Base-by-base conservation (phyloP, 345 rosid species). In the Geranium brycei region DNA sequence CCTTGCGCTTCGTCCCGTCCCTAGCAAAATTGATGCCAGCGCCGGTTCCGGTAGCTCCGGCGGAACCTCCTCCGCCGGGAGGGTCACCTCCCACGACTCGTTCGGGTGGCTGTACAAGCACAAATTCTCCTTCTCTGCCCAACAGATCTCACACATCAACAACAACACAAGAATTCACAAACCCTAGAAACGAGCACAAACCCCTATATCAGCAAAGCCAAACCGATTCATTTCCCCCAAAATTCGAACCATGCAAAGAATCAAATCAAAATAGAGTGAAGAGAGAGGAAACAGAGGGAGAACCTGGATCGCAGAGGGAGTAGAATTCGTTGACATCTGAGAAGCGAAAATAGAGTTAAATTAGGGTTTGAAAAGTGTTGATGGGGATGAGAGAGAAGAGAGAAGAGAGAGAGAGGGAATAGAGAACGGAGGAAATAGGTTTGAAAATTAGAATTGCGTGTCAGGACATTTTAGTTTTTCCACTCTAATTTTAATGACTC, bases 21-120 rank as follows among this genome's bases (percentile, higher is more conserved):
- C 99, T 82, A 0, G 96, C 95, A 64, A 88, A 93, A 79, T 88
- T 93, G 72, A 93, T 93, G 32, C 99, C 61, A 88, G 85, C 0
- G 97, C 97, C 1, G 97, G 97, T 75, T 93, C 99, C 60, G 99
- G 99, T 41, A 93, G 84, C 88, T 90, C 97, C 0, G 99, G 92
- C 5, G 97, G 99, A 62, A 88, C 97, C 81, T 93, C 97, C 77
- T 90, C 96, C 0, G 99, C 96, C 8, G 99, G 99, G 68, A 88
- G 72, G 62, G 85, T 83, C 64, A 93, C 99, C 81, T 88, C 95
- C 97, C 99, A 93, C 23, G 82, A 72, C 77, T 93, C 99, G 65
- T 82, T 88, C 0, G 99, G 85, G 66, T 88, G 95, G 47, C 97
- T 96, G 58, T 93, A 93, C 72, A 93, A 67, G 74, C 99, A 93